Percentiles rank a stretch among this genome's conserved stretches.
phyloP scores from a whole-genome alignment of 2,329 filamentous ascomycete genomes.

The Cladobotryum protrusum region DNA sequence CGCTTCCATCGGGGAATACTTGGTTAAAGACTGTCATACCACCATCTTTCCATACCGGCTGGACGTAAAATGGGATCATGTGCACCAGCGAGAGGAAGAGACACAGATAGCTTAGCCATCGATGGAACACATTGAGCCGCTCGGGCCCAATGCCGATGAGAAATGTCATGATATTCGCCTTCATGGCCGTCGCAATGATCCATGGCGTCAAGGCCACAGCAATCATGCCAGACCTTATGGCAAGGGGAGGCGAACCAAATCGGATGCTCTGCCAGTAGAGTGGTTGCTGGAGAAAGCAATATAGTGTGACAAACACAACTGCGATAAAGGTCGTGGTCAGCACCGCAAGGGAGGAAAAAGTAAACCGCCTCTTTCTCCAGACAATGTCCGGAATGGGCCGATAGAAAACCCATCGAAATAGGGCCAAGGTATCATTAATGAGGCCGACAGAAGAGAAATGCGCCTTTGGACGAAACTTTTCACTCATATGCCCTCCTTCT shows the following conservation, averaged over 20 bases:
- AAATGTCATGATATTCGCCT: conserved; percentile 77
- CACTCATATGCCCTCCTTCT: conserved; percentile 51
- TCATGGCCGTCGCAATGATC: conserved; percentile 86
- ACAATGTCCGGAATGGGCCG: conserved; percentile 71
- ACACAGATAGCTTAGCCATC: conserved; percentile 85
- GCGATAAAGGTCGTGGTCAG: conserved; percentile 61
- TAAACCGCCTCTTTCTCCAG: conserved; percentile 61
- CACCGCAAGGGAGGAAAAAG: conserved; percentile 75
- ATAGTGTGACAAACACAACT: conserved; percentile 67
- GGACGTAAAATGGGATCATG: conserved; percentile 82
- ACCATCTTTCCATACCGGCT: conserved; percentile 76
- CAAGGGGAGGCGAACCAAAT: conserved; percentile 81
- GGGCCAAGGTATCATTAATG: conserved; percentile 72
- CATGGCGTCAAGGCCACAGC: conserved; percentile 86
- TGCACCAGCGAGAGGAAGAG: conserved; percentile 78
- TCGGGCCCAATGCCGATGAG: conserved; percentile 90
- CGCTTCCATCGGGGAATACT: conserved; percentile 59
- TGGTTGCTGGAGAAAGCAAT: conserved; percentile 81
- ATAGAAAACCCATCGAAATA: conserved; percentile 86
- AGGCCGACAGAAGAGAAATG: conserved; percentile 67
- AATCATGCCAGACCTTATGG: conserved; percentile 85
- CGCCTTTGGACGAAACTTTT: conserved; percentile 58
- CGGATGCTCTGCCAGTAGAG: conserved; percentile 83
- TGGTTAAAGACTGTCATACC: conserved; percentile 64
- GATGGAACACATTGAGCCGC: conserved; percentile 83